Conservation (phyloP, 345 rosid species). For the Nasturtium officinale region DNA sequence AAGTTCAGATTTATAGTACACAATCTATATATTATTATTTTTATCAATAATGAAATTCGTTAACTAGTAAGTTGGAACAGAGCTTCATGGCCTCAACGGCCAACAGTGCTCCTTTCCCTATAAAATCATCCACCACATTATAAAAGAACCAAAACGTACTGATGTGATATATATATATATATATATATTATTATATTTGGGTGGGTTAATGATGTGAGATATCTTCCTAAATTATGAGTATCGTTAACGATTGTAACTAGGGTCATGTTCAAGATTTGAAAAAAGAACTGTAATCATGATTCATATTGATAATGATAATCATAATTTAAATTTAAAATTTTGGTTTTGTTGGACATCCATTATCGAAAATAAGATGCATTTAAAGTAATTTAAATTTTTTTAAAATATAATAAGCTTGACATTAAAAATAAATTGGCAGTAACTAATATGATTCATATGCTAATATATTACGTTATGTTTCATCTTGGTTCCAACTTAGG, state of each 20-base stretch:
- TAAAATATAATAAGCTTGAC: background rate
- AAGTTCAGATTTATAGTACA: background rate
- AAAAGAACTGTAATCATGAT: background rate
- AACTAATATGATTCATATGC: background rate
- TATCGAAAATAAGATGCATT: background rate
- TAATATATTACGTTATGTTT: background rate
- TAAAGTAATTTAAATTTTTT: too few species aligned
- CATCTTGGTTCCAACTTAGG: background rate
- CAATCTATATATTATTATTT: background rate
- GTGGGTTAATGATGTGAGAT: background rate
- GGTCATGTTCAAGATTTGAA: background rate
- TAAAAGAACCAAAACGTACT: background rate
- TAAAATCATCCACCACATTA: background rate
- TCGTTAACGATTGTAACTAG: background rate
- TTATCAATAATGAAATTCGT: background rate
- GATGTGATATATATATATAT: too few species aligned
- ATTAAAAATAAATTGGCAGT: background rate
- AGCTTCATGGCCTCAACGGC: background rate
- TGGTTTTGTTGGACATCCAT: background rate
- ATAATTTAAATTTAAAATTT: background rate
- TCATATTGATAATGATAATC: background rate
- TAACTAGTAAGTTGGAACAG: background rate
- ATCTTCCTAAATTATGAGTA: background rate
- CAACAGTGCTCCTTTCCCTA: background rate
- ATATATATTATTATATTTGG: too few species aligned